Percentiles rank a stretch among this genome's conserved stretches.
Evolutionary conservation across 2,329 filamentous ascomycete genomes (phyloP).

Genomic region (Fonsecaea multimorphosa): DNA sequence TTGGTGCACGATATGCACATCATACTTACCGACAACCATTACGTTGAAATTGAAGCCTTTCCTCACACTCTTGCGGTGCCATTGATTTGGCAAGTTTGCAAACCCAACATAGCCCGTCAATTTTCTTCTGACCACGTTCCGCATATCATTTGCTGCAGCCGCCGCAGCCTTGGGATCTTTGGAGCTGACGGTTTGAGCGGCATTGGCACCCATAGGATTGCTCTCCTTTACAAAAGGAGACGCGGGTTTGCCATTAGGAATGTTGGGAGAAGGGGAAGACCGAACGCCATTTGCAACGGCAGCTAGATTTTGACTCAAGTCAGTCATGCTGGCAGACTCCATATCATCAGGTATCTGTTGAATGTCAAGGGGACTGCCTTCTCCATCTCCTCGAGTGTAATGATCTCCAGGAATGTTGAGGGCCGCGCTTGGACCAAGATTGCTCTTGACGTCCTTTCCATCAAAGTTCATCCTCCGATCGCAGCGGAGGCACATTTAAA

Average conservation of each 20-base stretch:
- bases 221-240: conserved; percentile 64
- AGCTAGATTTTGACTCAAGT: conserved; percentile 43
- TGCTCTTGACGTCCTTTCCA: conserved; percentile 8
- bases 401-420: conserved; percentile 12
- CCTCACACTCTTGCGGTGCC: conserved; percentile 99
- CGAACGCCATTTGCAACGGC: conserved; percentile 43
- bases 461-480: conserved; percentile 12
- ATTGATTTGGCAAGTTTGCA: conserved; percentile 98
- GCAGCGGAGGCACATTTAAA: background rate
- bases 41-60: conserved; percentile 99
- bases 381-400: conserved; percentile 7
- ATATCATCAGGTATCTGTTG: conserved; percentile 8
- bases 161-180: conserved; percentile 67
- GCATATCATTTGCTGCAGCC: conserved; percentile 70
- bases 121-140: conserved; percentile 98
- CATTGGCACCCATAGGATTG: conserved; percentile 61
- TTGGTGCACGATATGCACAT: background rate
- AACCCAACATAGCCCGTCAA: conserved; percentile 98
- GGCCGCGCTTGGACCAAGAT: conserved; percentile 16
- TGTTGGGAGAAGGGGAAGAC: conserved; percentile 48
- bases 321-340: conserved; percentile 28
- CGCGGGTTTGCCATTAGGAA: conserved; percentile 57
- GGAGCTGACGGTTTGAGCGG: conserved; percentile 66
- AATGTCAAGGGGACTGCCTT: background rate
- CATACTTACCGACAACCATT: conserved; percentile 94